Evolutionary conservation across 2,329 filamentous ascomycete genomes (phyloP).

Genomic region (Phialophora chinensis): DNA sequence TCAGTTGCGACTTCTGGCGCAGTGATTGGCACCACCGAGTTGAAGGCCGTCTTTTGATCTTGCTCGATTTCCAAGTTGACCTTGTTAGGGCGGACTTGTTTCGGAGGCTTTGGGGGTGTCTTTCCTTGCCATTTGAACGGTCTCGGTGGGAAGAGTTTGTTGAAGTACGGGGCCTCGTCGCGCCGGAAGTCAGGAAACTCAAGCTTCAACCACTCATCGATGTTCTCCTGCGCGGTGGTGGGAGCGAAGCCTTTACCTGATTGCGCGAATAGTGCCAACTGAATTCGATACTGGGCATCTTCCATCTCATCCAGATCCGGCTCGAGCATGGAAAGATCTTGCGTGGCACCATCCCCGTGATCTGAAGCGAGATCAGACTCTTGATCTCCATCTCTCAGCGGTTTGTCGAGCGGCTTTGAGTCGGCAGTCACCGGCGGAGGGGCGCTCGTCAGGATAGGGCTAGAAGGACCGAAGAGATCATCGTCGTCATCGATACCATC

Average conservation of each 20-base stretch:
- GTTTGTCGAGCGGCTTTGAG: slow-evolving; percentile 29
- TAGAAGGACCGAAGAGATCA: slow-evolving; percentile 41
- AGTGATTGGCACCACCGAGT: slow-evolving; percentile 57
- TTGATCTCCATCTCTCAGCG: slow-evolving; percentile 27
- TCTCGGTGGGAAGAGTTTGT: slow-evolving; percentile 81
- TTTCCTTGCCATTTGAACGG: slow-evolving; percentile 77
- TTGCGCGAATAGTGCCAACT: slow-evolving; percentile 55
- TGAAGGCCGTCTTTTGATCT: slow-evolving; percentile 86
- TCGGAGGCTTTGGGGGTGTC: slow-evolving; percentile 77
- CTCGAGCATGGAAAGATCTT: slow-evolving; percentile 34
- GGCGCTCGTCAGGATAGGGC: slow-evolving; percentile 26
- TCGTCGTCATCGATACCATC: slow-evolving; percentile 57
- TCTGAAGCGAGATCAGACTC: slow-evolving; percentile 34
- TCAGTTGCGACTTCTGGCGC: slow-evolving; percentile 25
- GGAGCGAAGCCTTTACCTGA: slow-evolving; percentile 45
- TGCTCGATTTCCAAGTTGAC: slow-evolving; percentile 82
- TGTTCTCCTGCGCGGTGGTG: slow-evolving; percentile 35
- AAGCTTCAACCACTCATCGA: slow-evolving; percentile 57
- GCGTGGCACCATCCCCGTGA: slow-evolving; percentile 28
- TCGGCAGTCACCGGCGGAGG: slow-evolving; percentile 16
- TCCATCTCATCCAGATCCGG: slow-evolving; percentile 31
- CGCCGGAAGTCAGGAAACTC: slow-evolving; percentile 82
- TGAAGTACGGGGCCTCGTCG: slow-evolving; percentile 76
- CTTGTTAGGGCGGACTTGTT: slow-evolving; percentile 83
- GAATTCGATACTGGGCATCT: slow-evolving; percentile 50